Conservation (phyloP, 2,329 filamentous ascomycete species). For the Bisporella sp. region DNA sequence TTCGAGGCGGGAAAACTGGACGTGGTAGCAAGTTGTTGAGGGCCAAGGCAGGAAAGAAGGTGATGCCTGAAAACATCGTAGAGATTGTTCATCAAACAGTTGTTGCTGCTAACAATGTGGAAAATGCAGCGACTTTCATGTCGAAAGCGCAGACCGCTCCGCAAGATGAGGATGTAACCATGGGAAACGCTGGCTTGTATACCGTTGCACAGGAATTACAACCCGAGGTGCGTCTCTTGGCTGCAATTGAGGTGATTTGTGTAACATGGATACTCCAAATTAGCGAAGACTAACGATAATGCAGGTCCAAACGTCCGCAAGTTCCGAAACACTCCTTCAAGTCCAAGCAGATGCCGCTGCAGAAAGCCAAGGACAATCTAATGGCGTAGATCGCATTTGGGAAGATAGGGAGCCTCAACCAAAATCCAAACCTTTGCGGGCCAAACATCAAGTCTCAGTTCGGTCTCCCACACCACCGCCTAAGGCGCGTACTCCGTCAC, state of each 20-base stretch:
- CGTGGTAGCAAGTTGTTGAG: slow-evolving; percentile 20
- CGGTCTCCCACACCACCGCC: slow-evolving; percentile 40
- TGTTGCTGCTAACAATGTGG: background rate
- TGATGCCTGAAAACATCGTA: slow-evolving; percentile 15
- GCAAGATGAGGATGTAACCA: slow-evolving; percentile 10
- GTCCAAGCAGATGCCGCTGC: no score
- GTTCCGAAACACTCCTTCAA: slow-evolving; percentile 4
- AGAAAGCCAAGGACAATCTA: no score
- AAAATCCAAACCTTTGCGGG: no score
- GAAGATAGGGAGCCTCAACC: no score
- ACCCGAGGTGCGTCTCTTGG: background rate
- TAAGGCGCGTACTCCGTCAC: slow-evolving; percentile 53
- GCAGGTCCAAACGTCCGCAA: slow-evolving; percentile 3
- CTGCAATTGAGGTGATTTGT: no score
- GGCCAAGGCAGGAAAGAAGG: slow-evolving; percentile 20
- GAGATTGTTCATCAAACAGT: slow-evolving; percentile 14
- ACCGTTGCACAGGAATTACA: slow-evolving; percentile 6
- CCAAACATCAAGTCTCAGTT: background rate
- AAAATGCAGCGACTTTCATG: slow-evolving; percentile 2
- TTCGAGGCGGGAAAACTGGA: slow-evolving; percentile 14
- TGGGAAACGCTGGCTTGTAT: slow-evolving; percentile 13
- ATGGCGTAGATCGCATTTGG: no score
- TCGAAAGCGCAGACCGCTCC: slow-evolving; percentile 6
- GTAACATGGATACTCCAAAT: no score
- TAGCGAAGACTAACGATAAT: no score